Base-by-base conservation (phyloP, 2,329 filamentous ascomycete species). In the Diaporthe amygdali region DNA sequence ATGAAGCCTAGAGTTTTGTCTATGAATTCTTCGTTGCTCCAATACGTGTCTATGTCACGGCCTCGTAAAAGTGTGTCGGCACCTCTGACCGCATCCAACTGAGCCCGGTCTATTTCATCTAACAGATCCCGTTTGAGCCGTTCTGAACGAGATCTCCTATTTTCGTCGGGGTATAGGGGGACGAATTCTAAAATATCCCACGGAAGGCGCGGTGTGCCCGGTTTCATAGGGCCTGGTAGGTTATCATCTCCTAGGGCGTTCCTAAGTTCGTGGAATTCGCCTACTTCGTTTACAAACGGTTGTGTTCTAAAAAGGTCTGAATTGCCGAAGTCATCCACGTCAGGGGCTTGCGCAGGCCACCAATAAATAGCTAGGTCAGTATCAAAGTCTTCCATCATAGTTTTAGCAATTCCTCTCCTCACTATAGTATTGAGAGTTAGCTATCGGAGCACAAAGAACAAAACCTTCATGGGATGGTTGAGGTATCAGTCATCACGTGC, bases 151-250 rank as follows among this genome's bases (percentile, higher is more conserved):
- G 8, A 8, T 9, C 22, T 10, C 30, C 32, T n/a, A 10, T 34
- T 34, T 3, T 2, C 3, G 7, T 5, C 12, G 9, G 52, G 52
- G 3, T 5, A 12, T 30, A 25, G 41, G 0, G 59, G 59, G 6
- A 37, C 30, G 5, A 64, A 64, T 10, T 64, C 59, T 44, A 64
- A 37, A 4, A 64, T 49, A 1, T 64, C 59, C n/a, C 47, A 64
- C 9, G 30, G 59, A 17, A 10, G 5, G 1, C 49, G 25, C 27
- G 12, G 41, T 25, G n/a, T 32, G 6, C 30, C 30, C n/a, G 27
- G 30, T 10, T 49, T 49, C 2, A 12, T 5, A 49, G 59, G 59
- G 32, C 12, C n/a, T 46, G 12, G 6, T 6, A 49, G 22, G 15
- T 49, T 5, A 1, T 32, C 30, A 10, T n/a, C 5, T 10, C 3